Conservation (phyloP, 208 protist species). For the Angomonas deanei region DNA sequence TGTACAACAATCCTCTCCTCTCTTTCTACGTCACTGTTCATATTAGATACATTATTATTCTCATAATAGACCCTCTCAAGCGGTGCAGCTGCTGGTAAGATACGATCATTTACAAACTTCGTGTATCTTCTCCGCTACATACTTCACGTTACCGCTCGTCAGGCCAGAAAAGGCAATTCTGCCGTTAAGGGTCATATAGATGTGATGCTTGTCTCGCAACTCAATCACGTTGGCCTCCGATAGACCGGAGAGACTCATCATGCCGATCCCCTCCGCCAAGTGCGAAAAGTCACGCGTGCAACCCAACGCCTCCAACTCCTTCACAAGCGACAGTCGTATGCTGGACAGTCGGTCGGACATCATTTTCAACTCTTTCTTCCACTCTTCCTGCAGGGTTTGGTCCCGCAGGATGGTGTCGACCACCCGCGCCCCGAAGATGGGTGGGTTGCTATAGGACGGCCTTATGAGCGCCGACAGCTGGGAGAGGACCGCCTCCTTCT, state of each 20-base stretch:
- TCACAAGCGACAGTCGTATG: slow-evolving; percentile 57
- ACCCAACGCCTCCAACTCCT: slow-evolving; percentile 51
- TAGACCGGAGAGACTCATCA: slow-evolving; percentile 96
- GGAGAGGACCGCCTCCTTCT: slow-evolving; percentile 71
- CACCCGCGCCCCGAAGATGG: slow-evolving; percentile 92
- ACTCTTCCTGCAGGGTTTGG: slow-evolving; percentile 54
- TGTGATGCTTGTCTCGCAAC: slow-evolving; percentile 49
- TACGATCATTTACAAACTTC: slow-evolving; percentile 33
- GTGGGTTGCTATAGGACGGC: slow-evolving; percentile 95
- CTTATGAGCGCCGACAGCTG: slow-evolving; percentile 93
- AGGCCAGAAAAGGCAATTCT: slow-evolving; percentile 73
- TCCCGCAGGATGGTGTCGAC: slow-evolving; percentile 87
- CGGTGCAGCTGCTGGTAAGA: too few relatives aligned
- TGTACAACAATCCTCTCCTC: too few relatives aligned
- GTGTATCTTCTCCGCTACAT: slow-evolving; percentile 66
- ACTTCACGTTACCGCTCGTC: slow-evolving; percentile 57
- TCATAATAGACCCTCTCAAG: too few relatives aligned
- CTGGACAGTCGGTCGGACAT: slow-evolving; percentile 77
- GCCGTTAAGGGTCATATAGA: slow-evolving; percentile 76
- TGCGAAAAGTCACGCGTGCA: slow-evolving; percentile 86
- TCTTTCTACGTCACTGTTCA: too few relatives aligned
- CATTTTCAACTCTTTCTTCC: slow-evolving; percentile 80
- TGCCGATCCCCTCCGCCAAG: slow-evolving; percentile 92
- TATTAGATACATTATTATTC: too few relatives aligned
- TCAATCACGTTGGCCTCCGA: slow-evolving; percentile 52